Conservation (phyloP, 257 asterid genomes). For the Parsonsia alboflavescens region DNA sequence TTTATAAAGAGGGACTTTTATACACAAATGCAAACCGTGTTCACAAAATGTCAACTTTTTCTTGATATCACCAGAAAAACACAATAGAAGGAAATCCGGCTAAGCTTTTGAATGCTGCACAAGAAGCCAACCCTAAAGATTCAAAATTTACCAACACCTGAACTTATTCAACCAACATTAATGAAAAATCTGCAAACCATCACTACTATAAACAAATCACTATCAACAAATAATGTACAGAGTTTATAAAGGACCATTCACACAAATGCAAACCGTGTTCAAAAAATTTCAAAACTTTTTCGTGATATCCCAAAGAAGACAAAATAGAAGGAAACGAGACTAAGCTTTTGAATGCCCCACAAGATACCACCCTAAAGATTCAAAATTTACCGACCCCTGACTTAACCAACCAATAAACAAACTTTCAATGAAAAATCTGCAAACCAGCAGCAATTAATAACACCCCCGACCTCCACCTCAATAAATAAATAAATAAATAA, state of each 20-base stretch:
- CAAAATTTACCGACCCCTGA: neutral
- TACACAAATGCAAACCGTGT: neutral
- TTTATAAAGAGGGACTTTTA: neutral
- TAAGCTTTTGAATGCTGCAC: neutral
- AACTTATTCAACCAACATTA: too few relatives aligned
- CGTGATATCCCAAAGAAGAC: too few relatives aligned
- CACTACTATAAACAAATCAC: too few relatives aligned
- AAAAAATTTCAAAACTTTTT: too few relatives aligned
- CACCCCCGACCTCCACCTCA: neutral
- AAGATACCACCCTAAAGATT: too few relatives aligned
- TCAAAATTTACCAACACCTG: neutral
- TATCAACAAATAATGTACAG: too few relatives aligned
- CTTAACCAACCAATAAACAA: neutral
- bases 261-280: too few relatives aligned
- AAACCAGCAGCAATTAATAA: neutral
- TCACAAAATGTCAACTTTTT: neutral
- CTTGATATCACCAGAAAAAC: neutral
- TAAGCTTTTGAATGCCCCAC: too few relatives aligned
- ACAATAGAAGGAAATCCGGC: neutral
- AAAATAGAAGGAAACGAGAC: too few relatives aligned
- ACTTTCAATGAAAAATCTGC: neutral
- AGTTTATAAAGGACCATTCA: too few relatives aligned
- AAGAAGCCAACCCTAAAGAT: conserved; percentile 8
- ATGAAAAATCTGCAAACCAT: too few relatives aligned
- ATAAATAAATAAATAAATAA: too few relatives aligned